Conservation (phyloP, 192 early-diverging fungal species). For the Backusella macrospora region DNA sequence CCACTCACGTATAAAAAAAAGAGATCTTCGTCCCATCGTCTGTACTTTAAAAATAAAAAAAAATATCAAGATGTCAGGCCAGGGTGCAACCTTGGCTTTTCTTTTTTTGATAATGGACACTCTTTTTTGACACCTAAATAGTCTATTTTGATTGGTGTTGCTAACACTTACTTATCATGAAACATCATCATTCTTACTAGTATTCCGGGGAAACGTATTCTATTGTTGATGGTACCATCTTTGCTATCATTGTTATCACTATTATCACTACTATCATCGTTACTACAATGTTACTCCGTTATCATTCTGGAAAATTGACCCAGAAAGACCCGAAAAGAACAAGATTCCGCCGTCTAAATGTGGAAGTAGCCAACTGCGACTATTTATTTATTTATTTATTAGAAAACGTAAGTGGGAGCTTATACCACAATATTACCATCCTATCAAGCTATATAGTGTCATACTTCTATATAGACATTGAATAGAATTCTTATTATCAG, state of each 20-base stretch:
- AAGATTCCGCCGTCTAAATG: not conserved
- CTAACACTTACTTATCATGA: not conserved
- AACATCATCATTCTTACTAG: not conserved
- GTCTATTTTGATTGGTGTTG: conserved; percentile 6
- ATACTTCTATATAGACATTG: not conserved
- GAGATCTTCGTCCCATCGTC: conserved; percentile 1
- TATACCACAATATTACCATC: not conserved
- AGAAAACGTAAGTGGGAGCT: too few relatives aligned
- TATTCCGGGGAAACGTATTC: not conserved
- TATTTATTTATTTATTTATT: too few relatives aligned
- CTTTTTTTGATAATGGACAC: not conserved
- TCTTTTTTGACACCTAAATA: not conserved
- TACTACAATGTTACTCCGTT: not conserved
- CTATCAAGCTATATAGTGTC: not conserved
- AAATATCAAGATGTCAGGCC: not conserved
- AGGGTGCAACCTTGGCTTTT: not conserved
- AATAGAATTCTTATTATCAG: not conserved
- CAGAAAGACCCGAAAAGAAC: not conserved
- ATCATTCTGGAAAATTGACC: too few relatives aligned
- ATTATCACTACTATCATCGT: too few relatives aligned
- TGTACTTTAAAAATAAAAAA: not conserved
- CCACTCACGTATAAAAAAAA: not conserved
- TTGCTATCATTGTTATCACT: too few relatives aligned
- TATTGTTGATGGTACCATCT: too few relatives aligned
- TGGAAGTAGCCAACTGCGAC: too few relatives aligned